phyloP scores from a whole-genome alignment of 1,139 yeast species.

The Yamadazyma aaseri region DNA sequence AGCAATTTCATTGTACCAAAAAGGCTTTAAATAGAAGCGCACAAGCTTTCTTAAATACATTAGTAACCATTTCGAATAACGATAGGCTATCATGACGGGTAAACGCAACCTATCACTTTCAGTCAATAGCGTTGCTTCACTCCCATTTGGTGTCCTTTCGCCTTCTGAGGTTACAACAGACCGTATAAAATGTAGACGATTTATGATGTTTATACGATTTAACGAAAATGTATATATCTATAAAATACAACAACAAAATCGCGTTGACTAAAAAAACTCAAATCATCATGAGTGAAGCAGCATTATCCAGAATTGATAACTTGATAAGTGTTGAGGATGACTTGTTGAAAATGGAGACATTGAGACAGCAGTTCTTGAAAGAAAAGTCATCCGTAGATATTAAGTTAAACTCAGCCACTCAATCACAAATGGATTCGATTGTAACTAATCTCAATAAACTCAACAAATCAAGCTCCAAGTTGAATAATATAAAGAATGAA shows the following conservation, averaged over 20 bases:
- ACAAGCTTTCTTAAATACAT: no score
- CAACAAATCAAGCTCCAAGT: constrained; percentile 35
- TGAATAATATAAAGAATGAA: constrained; percentile 51
- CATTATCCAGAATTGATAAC: constrained; percentile 43
- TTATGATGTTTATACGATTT: constrained; percentile 3
- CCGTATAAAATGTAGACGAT: constrained; percentile 2
- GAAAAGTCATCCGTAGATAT: constrained; percentile 75
- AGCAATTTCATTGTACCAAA: no score
- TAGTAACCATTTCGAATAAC: no score
- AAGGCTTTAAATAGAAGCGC: no score
- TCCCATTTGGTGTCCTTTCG: no score
- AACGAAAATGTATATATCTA: constrained; percentile 3
- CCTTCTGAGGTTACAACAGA: no score
- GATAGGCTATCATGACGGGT: no score
- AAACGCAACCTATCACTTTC: no score
- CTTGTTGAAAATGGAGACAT: constrained; percentile 51
- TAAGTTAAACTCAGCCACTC: constrained; percentile 64
- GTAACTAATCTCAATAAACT: constrained; percentile 38
- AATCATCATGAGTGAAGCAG: constrained; percentile 40
- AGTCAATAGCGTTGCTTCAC: no score
- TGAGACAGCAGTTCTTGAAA: constrained; percentile 60
- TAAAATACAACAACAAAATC: constrained; percentile 2
- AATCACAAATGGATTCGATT: constrained; percentile 56
- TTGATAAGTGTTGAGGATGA: constrained; percentile 54
- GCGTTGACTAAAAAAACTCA: background rate